Base-by-base conservation (phyloP, 129 eudicot genomes). In the Artemisia argyi region DNA sequence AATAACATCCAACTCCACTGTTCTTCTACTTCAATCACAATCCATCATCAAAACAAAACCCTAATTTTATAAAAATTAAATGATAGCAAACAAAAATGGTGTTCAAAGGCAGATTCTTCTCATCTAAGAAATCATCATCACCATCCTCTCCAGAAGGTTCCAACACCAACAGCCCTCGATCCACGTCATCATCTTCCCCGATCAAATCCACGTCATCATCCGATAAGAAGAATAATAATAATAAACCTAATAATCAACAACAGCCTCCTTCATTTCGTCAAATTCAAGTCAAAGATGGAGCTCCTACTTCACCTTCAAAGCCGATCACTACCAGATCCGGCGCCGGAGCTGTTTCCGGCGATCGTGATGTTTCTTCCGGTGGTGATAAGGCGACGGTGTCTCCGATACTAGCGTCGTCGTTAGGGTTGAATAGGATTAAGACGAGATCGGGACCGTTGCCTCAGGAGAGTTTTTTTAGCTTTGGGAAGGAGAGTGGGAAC, bases 391-490 rank as follows among this genome's bases (percentile, higher is more conserved):
- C 83, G 47, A 73, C 94, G 26, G 87, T 88, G 54, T 91, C 99
- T 3, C 97, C 99, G 18, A 79, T 95, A 42, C 47, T 91, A 19
- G 97, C 99, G 2, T 90, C 99, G 4, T 95, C 99, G 0, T 72
- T 95, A 28, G 99, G 99, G 16, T 74, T 95, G 62, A 95, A 95
- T 73, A 84, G 90, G 88, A 95, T 95, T 11, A 95, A 95, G 79
- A 95, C 99, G 69, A 81, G 99, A 82, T 95, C 99, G 2, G 99
- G 99, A 54, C 99, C 99, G 19, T 63, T 95, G 84, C 96, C 99
- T 0, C 99, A 95, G 73, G 99, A 95, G 88, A 95, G 97, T n/a
- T 95, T 95, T 59, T 90, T 91, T 9, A 89, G 86, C 32, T 90
- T 84, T 65, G 78, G 86, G 44, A 35, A 35, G 44, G 44, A 35